Conservation (phyloP, 257 asterid genomes). For the Gardenia jasminoides region DNA sequence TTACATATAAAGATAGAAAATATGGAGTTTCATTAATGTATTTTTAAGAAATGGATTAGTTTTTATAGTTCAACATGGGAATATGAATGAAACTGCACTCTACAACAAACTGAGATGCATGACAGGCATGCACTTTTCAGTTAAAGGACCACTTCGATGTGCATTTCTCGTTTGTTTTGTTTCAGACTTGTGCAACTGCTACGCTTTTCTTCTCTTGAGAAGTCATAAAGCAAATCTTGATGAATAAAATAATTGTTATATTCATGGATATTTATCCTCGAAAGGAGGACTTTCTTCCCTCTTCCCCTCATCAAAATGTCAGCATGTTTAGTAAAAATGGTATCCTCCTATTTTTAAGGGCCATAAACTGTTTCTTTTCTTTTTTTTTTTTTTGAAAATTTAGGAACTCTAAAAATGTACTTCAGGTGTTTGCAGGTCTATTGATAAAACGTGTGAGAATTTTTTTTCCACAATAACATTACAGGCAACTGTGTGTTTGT, state of each 20-base stretch:
- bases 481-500: neutral
- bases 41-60: neutral
- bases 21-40: neutral
- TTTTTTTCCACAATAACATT: neutral
- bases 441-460: neutral
- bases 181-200: neutral
- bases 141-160: neutral
- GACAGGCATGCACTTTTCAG: neutral
- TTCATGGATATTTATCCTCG: neutral
- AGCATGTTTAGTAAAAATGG: neutral
- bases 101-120: neutral
- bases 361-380: neutral
- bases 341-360: neutral
- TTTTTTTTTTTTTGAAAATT: neutral
- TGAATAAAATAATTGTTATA: neutral
- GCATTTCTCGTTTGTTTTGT: neutral
- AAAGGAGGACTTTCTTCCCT: neutral
- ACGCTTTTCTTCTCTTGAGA: neutral
- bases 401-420: neutral
- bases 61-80: neutral
- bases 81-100: neutral
- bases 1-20: neutral
- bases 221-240: neutral
- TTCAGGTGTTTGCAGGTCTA: neutral
- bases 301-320: neutral